A percentile compares a stretch with the other conserved stretches of the same genome.
phyloP scores from a whole-genome alignment of 805 yeast genomes.

The Wickerhamomyces xylosicus region DNA sequence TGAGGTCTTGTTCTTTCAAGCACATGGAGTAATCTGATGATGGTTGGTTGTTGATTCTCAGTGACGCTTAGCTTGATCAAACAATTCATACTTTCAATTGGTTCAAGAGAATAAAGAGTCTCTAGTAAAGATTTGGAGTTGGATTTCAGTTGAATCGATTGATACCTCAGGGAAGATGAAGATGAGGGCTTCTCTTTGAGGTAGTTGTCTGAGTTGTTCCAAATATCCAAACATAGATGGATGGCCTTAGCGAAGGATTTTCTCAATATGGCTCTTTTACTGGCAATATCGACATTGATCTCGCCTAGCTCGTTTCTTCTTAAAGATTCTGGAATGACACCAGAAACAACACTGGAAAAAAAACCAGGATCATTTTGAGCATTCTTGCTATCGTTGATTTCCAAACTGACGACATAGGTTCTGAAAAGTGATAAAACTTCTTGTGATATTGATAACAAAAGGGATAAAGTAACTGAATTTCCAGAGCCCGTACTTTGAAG shows the following conservation, averaged over 20 bases:
- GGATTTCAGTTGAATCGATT: slow-evolving; percentile 54
- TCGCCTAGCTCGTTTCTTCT: neutral
- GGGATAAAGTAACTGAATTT: slow-evolving; percentile 35
- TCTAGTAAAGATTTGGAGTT: slow-evolving; percentile 59
- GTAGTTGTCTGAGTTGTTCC: slow-evolving; percentile 56
- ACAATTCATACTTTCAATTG: slow-evolving; percentile 62
- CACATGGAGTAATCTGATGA: slow-evolving; percentile 60
- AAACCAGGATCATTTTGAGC: slow-evolving; percentile 42
- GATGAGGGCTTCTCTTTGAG: slow-evolving; percentile 9
- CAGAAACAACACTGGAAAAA: slow-evolving; percentile 54
- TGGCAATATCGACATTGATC: slow-evolving; percentile 3
- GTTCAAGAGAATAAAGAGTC: slow-evolving; percentile 53
- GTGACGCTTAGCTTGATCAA: slow-evolving; percentile 27
- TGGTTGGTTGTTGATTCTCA: slow-evolving; percentile 16
- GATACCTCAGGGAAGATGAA: slow-evolving; percentile 30
- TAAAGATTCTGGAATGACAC: slow-evolving; percentile 61
- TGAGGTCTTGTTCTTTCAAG: slow-evolving; percentile 80
- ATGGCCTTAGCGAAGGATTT: slow-evolving; percentile 55
- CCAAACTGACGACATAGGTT: slow-evolving; percentile 41
- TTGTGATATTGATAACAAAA: slow-evolving; percentile 50
- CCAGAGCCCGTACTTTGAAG: slow-evolving; percentile 12
- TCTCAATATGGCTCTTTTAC: slow-evolving; percentile 11
- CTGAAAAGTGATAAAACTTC: slow-evolving; percentile 38
- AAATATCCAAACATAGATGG: slow-evolving; percentile 44
- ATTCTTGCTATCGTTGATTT: slow-evolving; percentile 18